These are phyloP conservation scores for Silene coronaria DNA, from an alignment of 179 eudicot genomes.

Conservation along the genomic window DNA sequence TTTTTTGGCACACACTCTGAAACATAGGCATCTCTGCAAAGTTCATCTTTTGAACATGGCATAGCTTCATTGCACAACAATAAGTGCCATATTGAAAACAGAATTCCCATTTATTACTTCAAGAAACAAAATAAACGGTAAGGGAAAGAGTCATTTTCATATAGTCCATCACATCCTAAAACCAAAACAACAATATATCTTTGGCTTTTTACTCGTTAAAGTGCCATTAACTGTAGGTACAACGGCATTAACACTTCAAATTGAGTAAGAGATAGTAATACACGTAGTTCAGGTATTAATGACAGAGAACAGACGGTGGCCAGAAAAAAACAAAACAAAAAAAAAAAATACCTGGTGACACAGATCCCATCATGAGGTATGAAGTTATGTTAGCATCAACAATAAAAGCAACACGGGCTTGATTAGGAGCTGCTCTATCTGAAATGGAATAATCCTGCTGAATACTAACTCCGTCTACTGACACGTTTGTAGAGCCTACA, in stretches of 20 bases:
- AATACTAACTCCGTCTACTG: constrained; percentile 42
- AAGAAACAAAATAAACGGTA: not conserved
- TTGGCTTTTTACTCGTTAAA: not conserved
- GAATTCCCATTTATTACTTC: not conserved
- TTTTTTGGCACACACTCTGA: too few species aligned
- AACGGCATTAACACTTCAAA: not conserved
- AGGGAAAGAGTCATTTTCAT: not conserved
- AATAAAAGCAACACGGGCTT: constrained; percentile 87
- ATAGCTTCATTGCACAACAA: too few species aligned
- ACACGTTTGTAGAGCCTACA: constrained; percentile 43
- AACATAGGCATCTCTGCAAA: too few species aligned
- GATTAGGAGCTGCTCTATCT: constrained; percentile 49
- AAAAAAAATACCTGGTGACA: constrained; percentile 86
- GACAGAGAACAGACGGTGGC: not conserved
- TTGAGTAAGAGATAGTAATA: not conserved
- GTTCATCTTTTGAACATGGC: too few species aligned
- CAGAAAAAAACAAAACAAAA: constrained; percentile 22
- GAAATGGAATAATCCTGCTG: constrained; percentile 48
- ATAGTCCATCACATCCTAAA: not conserved
- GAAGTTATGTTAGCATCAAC: constrained; percentile 99
- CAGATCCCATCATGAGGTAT: constrained; percentile 99
- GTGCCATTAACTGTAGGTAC: not conserved
- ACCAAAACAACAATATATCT: not conserved
- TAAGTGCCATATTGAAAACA: not conserved
- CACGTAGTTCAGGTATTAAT: not conserved